phyloP scores from a whole-genome alignment of 1,139 yeast genomes.

The Suhomyces coccinellae region DNA sequence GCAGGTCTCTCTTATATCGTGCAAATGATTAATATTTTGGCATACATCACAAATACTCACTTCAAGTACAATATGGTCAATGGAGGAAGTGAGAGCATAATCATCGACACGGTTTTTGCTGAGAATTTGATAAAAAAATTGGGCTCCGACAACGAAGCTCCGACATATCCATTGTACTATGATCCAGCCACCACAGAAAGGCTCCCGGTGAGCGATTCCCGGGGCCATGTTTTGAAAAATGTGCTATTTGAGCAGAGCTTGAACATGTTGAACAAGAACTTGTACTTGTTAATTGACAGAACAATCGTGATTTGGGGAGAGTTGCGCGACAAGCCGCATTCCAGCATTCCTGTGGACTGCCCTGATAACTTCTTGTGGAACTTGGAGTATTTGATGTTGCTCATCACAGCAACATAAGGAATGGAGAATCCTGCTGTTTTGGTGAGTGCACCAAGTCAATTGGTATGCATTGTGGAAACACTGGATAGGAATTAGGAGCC shows the following conservation, averaged over 20 bases:
- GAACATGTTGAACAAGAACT: slow-evolving; percentile 33
- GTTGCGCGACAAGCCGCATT: slow-evolving; percentile 14
- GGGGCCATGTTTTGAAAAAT: slow-evolving; percentile 20
- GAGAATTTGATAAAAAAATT: slow-evolving; percentile 1
- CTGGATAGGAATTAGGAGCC: too few relatives aligned
- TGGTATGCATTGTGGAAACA: too few relatives aligned
- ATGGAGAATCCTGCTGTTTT: too few relatives aligned
- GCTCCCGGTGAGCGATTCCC: slow-evolving; percentile 14
- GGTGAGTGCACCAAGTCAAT: too few relatives aligned
- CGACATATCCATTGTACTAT: slow-evolving; percentile 31
- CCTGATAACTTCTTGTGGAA: slow-evolving; percentile 47
- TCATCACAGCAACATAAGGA: slow-evolving; percentile 30
- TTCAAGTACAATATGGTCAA: slow-evolving; percentile 32
- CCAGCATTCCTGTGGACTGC: slow-evolving; percentile 40
- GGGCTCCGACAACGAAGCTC: background rate
- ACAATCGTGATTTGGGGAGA: slow-evolving; percentile 23
- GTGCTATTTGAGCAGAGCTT: slow-evolving; percentile 38
- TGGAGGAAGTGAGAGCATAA: slow-evolving; percentile 25
- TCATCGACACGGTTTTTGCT: slow-evolving; percentile 26
- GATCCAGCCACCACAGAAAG: slow-evolving; percentile 26
- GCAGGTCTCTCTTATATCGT: slow-evolving; percentile 35
- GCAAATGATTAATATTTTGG: slow-evolving; percentile 27
- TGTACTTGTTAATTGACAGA: slow-evolving; percentile 28
- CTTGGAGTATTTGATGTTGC: slow-evolving; percentile 37
- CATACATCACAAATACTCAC: slow-evolving; percentile 27